Evolutionary conservation across 345 rosid species (phyloP).

Genomic region (Alliaria petiolata): DNA sequence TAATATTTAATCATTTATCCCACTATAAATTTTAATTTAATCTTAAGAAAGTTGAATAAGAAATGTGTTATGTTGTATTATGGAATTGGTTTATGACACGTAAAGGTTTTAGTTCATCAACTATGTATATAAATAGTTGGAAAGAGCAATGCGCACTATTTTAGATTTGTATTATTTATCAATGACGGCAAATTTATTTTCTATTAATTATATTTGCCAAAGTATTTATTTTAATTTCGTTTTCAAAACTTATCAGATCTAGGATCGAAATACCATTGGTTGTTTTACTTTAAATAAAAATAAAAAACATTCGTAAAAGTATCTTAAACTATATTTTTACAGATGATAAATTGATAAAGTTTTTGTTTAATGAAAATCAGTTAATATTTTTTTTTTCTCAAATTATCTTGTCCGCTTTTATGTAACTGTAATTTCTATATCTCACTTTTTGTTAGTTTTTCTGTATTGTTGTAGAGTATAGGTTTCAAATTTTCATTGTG

Average conservation of each 20-base stretch:
- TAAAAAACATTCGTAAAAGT: too few species aligned
- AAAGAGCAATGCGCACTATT: slow-evolving; percentile 4
- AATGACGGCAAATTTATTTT: background rate
- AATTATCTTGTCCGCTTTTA: background rate
- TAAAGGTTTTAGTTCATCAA: slow-evolving; percentile 24
- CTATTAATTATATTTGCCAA: background rate
- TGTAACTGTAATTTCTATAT: background rate
- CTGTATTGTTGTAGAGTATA: background rate
- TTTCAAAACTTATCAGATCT: background rate
- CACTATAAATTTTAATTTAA: background rate
- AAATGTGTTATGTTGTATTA: slow-evolving; percentile 20
- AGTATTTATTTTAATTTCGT: background rate
- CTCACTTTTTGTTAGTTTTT: background rate
- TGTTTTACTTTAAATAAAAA: background rate
- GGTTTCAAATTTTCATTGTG: background rate
- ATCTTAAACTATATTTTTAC: too few species aligned
- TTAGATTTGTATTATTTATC: background rate
- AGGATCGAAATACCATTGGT: background rate
- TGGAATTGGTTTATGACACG: slow-evolving; percentile 17
- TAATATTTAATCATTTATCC: slow-evolving; percentile 3
- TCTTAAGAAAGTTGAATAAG: background rate
- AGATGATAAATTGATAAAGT: background rate
- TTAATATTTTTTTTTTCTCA: background rate
- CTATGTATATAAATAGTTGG: slow-evolving; percentile 12
- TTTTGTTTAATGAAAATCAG: background rate